Evolutionary conservation across 225 moss, liverwort and hornwort genomes (phyloP).

Genomic region (Polytrichum commune): DNA sequence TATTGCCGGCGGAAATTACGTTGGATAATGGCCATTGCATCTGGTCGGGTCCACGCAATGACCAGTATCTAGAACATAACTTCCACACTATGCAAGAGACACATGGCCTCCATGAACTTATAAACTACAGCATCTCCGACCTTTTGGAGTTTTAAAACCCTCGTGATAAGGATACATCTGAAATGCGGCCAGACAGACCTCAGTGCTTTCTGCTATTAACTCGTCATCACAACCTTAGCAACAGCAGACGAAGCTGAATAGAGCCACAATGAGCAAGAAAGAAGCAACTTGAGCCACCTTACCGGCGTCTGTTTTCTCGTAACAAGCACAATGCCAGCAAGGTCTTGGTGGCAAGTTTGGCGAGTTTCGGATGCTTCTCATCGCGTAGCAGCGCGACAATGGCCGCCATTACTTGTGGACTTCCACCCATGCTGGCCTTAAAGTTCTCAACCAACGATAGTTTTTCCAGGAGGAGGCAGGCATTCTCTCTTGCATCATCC

Average conservation of each 20-base stretch:
- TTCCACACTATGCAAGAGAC: no score
- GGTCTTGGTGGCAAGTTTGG: constrained; percentile 43
- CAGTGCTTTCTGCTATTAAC: no score
- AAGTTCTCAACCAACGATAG: constrained; percentile 46
- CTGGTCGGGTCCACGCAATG: no score
- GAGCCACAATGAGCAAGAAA: neutral
- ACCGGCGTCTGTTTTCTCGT: constrained; percentile 42
- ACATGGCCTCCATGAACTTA: no score
- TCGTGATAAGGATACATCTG: no score
- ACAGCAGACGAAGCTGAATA: neutral
- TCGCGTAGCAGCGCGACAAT: constrained; percentile 33
- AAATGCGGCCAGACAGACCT: no score
- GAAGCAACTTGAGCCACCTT: neutral
- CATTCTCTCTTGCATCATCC: constrained; percentile 25
- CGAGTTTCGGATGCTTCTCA: constrained; percentile 43
- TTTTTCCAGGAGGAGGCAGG: constrained; percentile 35
- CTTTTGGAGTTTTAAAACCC: no score
- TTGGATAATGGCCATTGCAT: no score
- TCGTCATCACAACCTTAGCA: no score
- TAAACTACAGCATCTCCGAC: no score
- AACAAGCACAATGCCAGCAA: constrained; percentile 50
- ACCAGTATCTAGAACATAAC: no score
- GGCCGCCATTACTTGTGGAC: constrained; percentile 29
- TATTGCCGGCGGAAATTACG: no score
- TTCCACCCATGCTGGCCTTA: constrained; percentile 42